A percentile compares a stretch with the other conserved stretches of the same genome.
These are phyloP conservation scores for Leccinellum albellum DNA, from an alignment of 768 basidiomycete genomes.

Conservation along the genomic window DNA sequence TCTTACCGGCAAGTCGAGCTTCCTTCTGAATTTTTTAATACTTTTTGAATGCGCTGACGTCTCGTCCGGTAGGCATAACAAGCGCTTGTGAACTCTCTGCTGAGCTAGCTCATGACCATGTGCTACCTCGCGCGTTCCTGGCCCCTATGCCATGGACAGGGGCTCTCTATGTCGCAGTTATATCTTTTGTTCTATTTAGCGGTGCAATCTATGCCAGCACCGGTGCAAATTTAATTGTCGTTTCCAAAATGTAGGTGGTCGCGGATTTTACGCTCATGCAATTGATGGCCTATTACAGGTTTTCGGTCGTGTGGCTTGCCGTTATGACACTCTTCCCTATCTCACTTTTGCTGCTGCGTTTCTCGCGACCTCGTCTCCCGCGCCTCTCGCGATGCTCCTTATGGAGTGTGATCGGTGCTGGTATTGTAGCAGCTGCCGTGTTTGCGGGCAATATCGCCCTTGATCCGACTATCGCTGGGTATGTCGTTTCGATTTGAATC, in stretches of 20 bases:
- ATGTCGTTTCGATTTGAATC: constrained; percentile 12
- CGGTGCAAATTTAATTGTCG: constrained; percentile 45
- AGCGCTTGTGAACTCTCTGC: constrained; percentile 57
- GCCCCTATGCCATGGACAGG: constrained; percentile 45
- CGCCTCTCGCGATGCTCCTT: constrained; percentile 41
- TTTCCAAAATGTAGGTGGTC: constrained; percentile 54
- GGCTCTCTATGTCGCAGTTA: constrained; percentile 50
- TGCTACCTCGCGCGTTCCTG: constrained; percentile 54
- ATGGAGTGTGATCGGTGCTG: constrained; percentile 37
- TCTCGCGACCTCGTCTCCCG: constrained; percentile 58
- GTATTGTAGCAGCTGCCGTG: constrained; percentile 40
- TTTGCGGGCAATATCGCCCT: constrained; percentile 60
- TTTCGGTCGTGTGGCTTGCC: constrained; percentile 63
- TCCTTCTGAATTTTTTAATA: background rate
- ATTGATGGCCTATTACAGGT: constrained; percentile 36
- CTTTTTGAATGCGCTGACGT: background rate
- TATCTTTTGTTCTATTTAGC: constrained; percentile 48
- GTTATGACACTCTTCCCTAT: constrained; percentile 65
- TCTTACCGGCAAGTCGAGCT: constrained; percentile 48
- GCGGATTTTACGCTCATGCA: background rate
- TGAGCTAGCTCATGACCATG: constrained; percentile 55
- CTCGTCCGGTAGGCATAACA: constrained; percentile 42
- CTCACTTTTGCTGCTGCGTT: constrained; percentile 56
- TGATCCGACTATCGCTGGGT: constrained; percentile 55
- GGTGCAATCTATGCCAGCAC: constrained; percentile 55